phyloP scores from a whole-genome alignment of 2,329 filamentous ascomycete genomes.

The Penicillium thymicola region DNA sequence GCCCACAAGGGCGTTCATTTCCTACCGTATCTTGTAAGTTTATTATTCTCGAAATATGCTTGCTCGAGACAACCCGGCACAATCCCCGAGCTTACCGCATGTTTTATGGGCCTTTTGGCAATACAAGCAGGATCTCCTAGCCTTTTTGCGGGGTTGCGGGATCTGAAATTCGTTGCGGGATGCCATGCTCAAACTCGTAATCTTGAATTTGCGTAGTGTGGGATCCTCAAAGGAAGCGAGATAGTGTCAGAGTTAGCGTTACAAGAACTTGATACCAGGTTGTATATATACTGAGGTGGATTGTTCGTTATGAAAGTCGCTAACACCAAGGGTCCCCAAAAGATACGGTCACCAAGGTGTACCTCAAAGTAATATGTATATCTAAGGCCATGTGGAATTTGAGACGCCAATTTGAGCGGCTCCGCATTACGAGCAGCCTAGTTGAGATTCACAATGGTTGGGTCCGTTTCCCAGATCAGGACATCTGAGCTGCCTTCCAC shows the following conservation, averaged over 20 bases:
- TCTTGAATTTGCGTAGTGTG: not conserved
- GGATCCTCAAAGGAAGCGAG: not conserved
- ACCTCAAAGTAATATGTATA: not conserved
- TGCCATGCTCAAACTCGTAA: not conserved
- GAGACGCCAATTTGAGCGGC: not conserved
- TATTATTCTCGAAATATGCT: not conserved
- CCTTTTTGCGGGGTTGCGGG: slow-evolving; percentile 2
- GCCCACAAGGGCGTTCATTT: slow-evolving; percentile 11
- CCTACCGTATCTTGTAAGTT: slow-evolving; percentile 2
- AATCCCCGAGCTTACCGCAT: slow-evolving; percentile 4
- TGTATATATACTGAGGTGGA: not conserved
- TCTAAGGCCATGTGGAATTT: not conserved
- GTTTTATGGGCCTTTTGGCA: slow-evolving; percentile 15
- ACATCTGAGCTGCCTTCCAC: no score
- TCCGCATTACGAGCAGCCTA: slow-evolving; percentile 1
- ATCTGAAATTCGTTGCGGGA: not conserved
- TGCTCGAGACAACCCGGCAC: not conserved
- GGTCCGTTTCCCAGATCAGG: not conserved
- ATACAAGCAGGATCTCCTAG: slow-evolving; percentile 10
- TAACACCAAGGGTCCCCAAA: not conserved
- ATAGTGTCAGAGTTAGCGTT: not conserved
- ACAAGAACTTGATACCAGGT: not conserved
- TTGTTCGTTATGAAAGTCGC: not conserved
- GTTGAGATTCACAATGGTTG: not conserved
- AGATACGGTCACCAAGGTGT: not conserved